Evolutionary conservation across 306 rosid species (phyloP).

Genomic region (Abrus pulchellus): DNA sequence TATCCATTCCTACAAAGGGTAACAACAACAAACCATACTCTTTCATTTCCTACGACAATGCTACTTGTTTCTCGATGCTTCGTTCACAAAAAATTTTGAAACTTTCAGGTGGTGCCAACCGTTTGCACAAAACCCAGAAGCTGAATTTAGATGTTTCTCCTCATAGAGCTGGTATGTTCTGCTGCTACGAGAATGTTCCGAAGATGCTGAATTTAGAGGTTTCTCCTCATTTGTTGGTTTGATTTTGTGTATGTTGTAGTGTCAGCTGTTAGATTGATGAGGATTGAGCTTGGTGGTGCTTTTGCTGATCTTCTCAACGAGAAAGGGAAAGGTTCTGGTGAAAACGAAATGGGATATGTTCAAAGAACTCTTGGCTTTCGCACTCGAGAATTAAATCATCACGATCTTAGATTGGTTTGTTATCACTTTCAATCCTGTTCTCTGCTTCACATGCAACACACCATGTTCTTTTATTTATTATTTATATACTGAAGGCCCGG

Average conservation of each 20-base stretch:
- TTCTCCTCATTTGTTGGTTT: slow-evolving; percentile 11
- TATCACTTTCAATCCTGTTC: slow-evolving; percentile 41
- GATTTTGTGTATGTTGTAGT: slow-evolving; percentile 47
- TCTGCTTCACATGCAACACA: slow-evolving; percentile 7
- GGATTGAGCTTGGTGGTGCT: slow-evolving; percentile 93
- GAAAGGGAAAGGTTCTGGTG: slow-evolving; percentile 95
- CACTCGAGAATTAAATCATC: slow-evolving; percentile 72
- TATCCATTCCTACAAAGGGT: slow-evolving; percentile 63
- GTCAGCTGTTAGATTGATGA: slow-evolving; percentile 89
- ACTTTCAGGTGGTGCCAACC: slow-evolving; percentile 59
- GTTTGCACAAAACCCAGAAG: slow-evolving; percentile 64
- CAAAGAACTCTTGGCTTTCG: slow-evolving; percentile 89
- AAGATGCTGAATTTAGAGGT: background rate
- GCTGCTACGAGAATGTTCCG: background rate
- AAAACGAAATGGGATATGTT: slow-evolving; percentile 90
- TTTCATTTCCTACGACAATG: slow-evolving; percentile 30
- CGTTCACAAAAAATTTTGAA: slow-evolving; percentile 27
- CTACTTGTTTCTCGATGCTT: slow-evolving; percentile 21
- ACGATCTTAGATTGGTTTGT: slow-evolving; percentile 85
- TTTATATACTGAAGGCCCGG: too few relatives aligned
- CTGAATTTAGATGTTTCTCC: slow-evolving; percentile 84
- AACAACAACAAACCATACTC: slow-evolving; percentile 14
- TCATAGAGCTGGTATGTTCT: slow-evolving; percentile 80
- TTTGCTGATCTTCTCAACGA: slow-evolving; percentile 94
- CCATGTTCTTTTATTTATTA: background rate